Evolutionary conservation across 164 flowering plant species (phyloP).

Genomic region (Tetracentron sinense): DNA sequence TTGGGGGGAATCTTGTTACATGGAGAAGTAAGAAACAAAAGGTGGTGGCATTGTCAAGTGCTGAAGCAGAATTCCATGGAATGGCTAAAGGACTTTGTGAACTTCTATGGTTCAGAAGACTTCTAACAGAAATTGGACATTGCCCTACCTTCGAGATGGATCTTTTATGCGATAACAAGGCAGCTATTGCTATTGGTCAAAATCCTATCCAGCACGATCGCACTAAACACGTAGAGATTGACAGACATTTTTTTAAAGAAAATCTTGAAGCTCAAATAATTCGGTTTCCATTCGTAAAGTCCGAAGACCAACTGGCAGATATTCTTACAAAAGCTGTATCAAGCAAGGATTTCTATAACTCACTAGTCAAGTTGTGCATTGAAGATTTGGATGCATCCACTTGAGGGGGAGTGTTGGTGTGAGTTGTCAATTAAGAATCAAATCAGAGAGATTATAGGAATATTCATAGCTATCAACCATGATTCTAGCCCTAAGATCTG

Average conservation of each 20-base stretch:
- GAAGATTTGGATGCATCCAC: neutral
- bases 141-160: neutral
- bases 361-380: neutral
- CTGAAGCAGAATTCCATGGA: neutral
- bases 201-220: too few species aligned
- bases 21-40: too few species aligned
- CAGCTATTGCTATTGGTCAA: too few species aligned
- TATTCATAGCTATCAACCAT: too few species aligned
- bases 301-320: neutral
- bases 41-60: constrained; percentile 1
- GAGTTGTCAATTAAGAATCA: too few species aligned
- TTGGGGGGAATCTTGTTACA: too few species aligned
- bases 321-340: neutral
- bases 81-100: constrained; percentile 1
- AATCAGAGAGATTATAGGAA: too few species aligned
- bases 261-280: neutral
- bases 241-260: neutral
- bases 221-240: too few species aligned
- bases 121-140: neutral
- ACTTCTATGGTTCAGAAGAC: neutral
- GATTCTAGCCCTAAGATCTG: too few species aligned
- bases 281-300: constrained; percentile 1
- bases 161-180: too few species aligned
- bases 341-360: too few species aligned
- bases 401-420: too few species aligned